phyloP scores from a whole-genome alignment of 2,329 filamentous ascomycete genomes.

The Diaporthe eres region DNA sequence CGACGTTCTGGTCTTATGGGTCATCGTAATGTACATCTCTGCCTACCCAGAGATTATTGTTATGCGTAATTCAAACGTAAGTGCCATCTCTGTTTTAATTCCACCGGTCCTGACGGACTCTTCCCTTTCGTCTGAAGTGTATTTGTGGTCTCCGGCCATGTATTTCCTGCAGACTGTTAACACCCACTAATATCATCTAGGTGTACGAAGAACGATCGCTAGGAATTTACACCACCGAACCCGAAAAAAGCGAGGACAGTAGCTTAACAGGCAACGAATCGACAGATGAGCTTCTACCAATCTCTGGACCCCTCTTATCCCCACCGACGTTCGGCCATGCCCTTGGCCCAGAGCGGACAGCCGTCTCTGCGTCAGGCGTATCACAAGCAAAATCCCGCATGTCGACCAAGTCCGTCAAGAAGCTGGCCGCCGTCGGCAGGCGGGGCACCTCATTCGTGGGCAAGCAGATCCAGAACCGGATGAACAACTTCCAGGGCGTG shows the following conservation, averaged over 20 bases:
- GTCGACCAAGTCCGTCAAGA: slow-evolving; percentile 41
- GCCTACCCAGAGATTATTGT: slow-evolving; percentile 61
- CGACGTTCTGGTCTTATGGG: slow-evolving; percentile 58
- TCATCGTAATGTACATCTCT: slow-evolving; percentile 64
- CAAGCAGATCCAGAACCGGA: slow-evolving; percentile 47
- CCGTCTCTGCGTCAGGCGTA: slow-evolving; percentile 36
- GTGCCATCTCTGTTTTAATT: not conserved
- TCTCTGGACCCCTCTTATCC: slow-evolving; percentile 12
- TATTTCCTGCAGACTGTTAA: not conserved
- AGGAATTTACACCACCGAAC: slow-evolving; percentile 56
- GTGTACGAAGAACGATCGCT: slow-evolving; percentile 71
- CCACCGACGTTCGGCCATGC: not conserved
- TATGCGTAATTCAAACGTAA: slow-evolving; percentile 66
- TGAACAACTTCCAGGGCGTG: slow-evolving; percentile 46
- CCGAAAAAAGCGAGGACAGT: slow-evolving; percentile 17
- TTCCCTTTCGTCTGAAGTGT: not conserved
- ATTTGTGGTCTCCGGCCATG: not conserved
- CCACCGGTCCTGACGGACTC: not conserved
- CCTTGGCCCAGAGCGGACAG: slow-evolving; percentile 9
- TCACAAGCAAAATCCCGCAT: slow-evolving; percentile 39
- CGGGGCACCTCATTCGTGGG: slow-evolving; percentile 49
- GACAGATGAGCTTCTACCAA: slow-evolving; percentile 28
- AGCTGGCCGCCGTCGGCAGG: slow-evolving; percentile 40
- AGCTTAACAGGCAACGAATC: not conserved
- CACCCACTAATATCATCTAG: slow-evolving; percentile 2